Base-by-base conservation (phyloP, 106 monocot genomes). In the Acorus calamus region DNA sequence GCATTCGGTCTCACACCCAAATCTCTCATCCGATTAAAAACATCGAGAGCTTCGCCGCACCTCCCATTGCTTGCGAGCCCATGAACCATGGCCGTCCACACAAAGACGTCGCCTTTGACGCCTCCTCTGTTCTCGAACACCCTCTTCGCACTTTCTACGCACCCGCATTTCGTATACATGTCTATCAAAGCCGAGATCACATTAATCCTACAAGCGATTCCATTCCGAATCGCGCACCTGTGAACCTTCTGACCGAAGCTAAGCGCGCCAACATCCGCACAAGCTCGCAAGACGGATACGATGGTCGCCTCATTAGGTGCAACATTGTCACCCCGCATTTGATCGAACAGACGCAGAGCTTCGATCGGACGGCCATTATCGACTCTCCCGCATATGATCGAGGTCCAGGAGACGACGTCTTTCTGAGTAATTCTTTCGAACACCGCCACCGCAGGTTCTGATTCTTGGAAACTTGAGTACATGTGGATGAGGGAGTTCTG, bases 21-120 rank as follows among this genome's bases (percentile, higher is more conserved):
- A 2, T 77, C 73, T 13, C 42, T 73, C 80, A 84, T 80, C 48
- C 5, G 42, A 6, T 58, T 47, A 28, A 84, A 84, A 66, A 80
- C 47, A 5, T 64, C 50, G 7, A 84, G 61, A n/a, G 84, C 79
- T 5, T 84, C 77, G 8, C 43, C 43, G 11, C 65, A 80, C 70
- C 28, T 70, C 14, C 76, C 84, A 66, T 84, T 79, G 50, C 67
- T 71, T 3, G 77, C 69, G 7, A 80, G 71, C 41, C 77, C 80
- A n/a, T 59, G 59, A 55, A 84, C 80, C 80, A 84, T 80, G 6
- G 67, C 77, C 2, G 75, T 75, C 75, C 75, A 75, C 7, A 56
- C 56, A 42, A 62, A 75, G 3, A 56, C 75, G 63, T 75, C 75
- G 6, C 50, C 69, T 8, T 57, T 56, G 4, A 8, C 1, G 28